A percentile compares a stretch with the other conserved stretches of the same genome.
These are phyloP conservation scores for Flammula alnicola DNA, from an alignment of 1,284 basidiomycete genomes.

Conservation along the genomic window DNA sequence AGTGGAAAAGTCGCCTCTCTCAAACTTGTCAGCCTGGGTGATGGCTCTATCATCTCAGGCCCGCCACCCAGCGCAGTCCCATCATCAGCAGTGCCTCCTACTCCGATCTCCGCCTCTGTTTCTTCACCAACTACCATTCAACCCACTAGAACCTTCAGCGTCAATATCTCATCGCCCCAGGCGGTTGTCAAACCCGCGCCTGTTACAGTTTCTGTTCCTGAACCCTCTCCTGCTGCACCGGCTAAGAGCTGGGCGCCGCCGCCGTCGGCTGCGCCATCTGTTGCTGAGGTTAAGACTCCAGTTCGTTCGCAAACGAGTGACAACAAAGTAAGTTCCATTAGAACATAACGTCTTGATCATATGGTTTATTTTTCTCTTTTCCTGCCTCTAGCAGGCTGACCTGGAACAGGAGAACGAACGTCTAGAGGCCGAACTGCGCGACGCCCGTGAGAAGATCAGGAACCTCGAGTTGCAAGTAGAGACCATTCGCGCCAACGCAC, in stretches of 20 bases:
- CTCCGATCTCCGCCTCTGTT: conserved; percentile 23
- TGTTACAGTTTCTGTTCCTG: conserved; percentile 28
- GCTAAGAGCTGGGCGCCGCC: conserved; percentile 22
- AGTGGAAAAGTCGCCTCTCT: conserved; percentile 76
- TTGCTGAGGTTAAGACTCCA: conserved; percentile 22
- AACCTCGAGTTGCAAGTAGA: conserved; percentile 86
- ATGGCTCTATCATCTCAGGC: conserved; percentile 51
- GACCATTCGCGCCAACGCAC: conserved; percentile 71
- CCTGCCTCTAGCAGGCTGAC: conserved; percentile 17
- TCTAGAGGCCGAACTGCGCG: conserved; percentile 69
- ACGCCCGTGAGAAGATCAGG: conserved; percentile 78
- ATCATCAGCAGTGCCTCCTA: conserved; percentile 26
- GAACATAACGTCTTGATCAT: conserved; percentile 11
- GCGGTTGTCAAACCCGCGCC: conserved; percentile 29
- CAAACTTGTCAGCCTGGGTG: conserved; percentile 72
- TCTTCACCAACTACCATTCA: conserved; percentile 35
- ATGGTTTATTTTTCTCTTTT: conserved; percentile 1
- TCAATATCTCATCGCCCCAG: conserved; percentile 34
- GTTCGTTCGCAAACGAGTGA: conserved; percentile 28
- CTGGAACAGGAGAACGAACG: conserved; percentile 62
- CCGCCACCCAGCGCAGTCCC: conserved; percentile 37
- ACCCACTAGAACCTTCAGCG: conserved; percentile 36
- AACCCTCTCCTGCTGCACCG: conserved; percentile 17
- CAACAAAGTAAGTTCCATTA: conserved; percentile 18
- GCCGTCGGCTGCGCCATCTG: conserved; percentile 20